Conservation (phyloP, 768 basidiomycete genomes). For the Paxillus involutus region DNA sequence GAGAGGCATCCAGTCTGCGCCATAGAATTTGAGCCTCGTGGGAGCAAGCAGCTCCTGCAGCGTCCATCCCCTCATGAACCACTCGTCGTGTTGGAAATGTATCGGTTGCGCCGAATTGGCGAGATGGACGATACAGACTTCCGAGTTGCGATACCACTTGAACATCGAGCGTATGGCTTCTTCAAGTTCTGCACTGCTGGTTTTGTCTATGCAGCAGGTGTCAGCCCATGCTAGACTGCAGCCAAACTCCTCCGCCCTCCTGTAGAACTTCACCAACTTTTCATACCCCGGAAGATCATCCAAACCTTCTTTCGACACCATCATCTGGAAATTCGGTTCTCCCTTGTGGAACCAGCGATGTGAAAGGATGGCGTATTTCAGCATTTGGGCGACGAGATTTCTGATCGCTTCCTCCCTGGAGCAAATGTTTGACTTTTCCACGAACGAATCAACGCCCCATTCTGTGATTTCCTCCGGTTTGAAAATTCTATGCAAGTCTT, state of each 20-base stretch:
- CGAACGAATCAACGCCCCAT: conserved; percentile 1
- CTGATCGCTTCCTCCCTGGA: conserved; percentile 6
- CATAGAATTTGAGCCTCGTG: conserved; percentile 19
- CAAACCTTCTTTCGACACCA: conserved; percentile 6
- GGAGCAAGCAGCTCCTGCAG: conserved; percentile 24
- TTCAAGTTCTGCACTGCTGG: conserved; percentile 29
- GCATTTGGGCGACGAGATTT: conserved; percentile 5
- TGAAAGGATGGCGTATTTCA: conserved; percentile 14
- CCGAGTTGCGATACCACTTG: conserved; percentile 20
- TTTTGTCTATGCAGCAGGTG: conserved; percentile 27
- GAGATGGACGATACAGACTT: conserved; percentile 22
- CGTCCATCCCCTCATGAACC: conserved; percentile 23
- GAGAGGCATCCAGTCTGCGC: conserved; percentile 13
- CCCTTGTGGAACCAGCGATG: conserved; percentile 13
- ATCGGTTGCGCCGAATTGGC: not conserved
- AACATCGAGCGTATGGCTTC: conserved; percentile 31
- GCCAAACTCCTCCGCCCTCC: conserved; percentile 8
- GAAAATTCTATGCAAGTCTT: conserved; percentile 14
- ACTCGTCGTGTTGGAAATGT: conserved; percentile 16
- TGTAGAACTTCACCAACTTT: conserved; percentile 17
- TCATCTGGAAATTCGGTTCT: conserved; percentile 10
- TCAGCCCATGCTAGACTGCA: conserved; percentile 25
- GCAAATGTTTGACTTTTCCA: not conserved
- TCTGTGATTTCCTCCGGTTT: conserved; percentile 7
- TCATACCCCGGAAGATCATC: conserved; percentile 1